These are phyloP conservation scores for Kazachstania psychrophila DNA, from an alignment of 805 yeast species.

Conservation along the genomic window DNA sequence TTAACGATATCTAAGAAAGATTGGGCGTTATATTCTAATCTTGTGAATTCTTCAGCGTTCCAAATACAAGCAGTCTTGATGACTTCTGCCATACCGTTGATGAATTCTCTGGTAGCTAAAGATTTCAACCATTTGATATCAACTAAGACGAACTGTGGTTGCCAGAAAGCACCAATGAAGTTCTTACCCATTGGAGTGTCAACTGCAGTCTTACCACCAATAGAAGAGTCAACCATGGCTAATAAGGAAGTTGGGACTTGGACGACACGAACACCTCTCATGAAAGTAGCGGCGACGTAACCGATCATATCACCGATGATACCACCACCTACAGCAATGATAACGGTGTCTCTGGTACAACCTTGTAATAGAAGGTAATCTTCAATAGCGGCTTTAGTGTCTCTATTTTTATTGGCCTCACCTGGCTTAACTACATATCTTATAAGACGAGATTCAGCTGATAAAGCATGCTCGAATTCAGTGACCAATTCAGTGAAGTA, in stretches of 20 bases:
- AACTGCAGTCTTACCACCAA: slow-evolving; percentile 97
- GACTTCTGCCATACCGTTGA: slow-evolving; percentile 97
- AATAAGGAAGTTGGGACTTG: slow-evolving; percentile 90
- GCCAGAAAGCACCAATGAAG: slow-evolving; percentile 96
- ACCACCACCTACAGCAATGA: slow-evolving; percentile 95
- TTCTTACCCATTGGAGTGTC: slow-evolving; percentile 95
- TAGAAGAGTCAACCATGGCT: slow-evolving; percentile 96
- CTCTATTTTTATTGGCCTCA: slow-evolving; percentile 79
- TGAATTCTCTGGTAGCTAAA: slow-evolving; percentile 85
- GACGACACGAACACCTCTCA: slow-evolving; percentile 92
- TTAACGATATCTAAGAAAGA: slow-evolving; percentile 60
- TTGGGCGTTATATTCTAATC: slow-evolving; percentile 71
- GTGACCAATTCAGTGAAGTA: slow-evolving; percentile 42
- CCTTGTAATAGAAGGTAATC: slow-evolving; percentile 75
- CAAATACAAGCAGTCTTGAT: slow-evolving; percentile 97
- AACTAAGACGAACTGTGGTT: slow-evolving; percentile 79
- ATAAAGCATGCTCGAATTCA: slow-evolving; percentile 38
- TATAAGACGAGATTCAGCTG: slow-evolving; percentile 53
- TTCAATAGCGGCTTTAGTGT: slow-evolving; percentile 86
- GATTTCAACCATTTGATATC: slow-evolving; percentile 83
- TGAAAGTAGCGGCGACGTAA: slow-evolving; percentile 96
- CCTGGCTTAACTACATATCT: slow-evolving; percentile 82
- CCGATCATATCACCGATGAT: slow-evolving; percentile 99
- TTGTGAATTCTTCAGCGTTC: slow-evolving; percentile 79
- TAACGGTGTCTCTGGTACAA: slow-evolving; percentile 92